phyloP scores from a whole-genome alignment of 495 filamentous ascomycete species.

The Hypoxylon fragiforme region DNA sequence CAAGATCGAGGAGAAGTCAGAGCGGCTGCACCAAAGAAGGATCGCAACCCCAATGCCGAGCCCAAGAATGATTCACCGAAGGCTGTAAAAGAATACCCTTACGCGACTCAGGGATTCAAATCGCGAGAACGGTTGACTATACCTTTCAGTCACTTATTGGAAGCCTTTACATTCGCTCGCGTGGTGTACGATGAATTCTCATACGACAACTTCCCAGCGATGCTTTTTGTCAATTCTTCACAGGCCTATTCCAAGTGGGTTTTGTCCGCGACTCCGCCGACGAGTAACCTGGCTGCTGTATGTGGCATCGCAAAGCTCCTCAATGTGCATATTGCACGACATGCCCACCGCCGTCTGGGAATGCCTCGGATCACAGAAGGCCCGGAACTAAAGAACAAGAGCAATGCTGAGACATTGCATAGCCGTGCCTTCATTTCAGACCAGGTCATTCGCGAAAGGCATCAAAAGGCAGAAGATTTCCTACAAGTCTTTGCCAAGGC shows the following conservation, averaged over 20 bases:
- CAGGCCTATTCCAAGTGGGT: slow-evolving; percentile 63
- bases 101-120: no score
- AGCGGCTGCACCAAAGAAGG: no score
- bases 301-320: slow-evolving; percentile 60
- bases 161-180: slow-evolving; percentile 64
- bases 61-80: no score
- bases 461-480: slow-evolving; percentile 36
- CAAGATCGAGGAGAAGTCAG: no score
- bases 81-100: no score
- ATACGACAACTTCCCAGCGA: slow-evolving; percentile 49
- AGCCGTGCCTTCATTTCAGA: slow-evolving; percentile 35
- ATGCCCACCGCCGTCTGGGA: slow-evolving; percentile 37
- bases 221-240: slow-evolving; percentile 42
- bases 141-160: slow-evolving; percentile 51
- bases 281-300: slow-evolving; percentile 61
- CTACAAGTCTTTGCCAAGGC: slow-evolving; percentile 36
- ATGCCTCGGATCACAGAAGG: slow-evolving; percentile 41
- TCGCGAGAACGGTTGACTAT: no score
- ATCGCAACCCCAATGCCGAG: no score
- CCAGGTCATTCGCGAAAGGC: slow-evolving; percentile 35
- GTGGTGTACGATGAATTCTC: slow-evolving; percentile 72
- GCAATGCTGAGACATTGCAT: slow-evolving; percentile 39
- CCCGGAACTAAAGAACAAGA: slow-evolving; percentile 26
- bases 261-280: slow-evolving; percentile 66
- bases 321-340: slow-evolving; percentile 51